Evolutionary conservation across 2,329 filamentous ascomycete species (phyloP), one percentile per base, ranked within the genome.

Genomic region (Xylaria sp.): DNA sequence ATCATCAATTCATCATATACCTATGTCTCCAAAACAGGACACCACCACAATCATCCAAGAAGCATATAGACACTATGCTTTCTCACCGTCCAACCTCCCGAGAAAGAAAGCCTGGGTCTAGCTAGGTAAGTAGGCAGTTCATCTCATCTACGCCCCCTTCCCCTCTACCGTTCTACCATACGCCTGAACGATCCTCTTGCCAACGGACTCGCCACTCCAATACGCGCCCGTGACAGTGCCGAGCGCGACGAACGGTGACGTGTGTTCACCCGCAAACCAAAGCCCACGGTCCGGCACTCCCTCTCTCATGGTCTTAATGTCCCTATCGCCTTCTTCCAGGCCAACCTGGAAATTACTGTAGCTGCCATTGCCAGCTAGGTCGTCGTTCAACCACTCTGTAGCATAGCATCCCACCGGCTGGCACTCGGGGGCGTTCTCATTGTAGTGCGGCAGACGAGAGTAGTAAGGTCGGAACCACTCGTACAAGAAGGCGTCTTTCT

Each of bases 221-320:
- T 93, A 98, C 12, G 95, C 95, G 0, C 95, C 95, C 0, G 93
- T 97, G 13, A 91, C 92, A 4, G 94, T 98, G 0, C 94, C 95
- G 69, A 98, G 80, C 12, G 92, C 94, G 32, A 97, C 90, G 82
- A 97, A 97, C 4, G 94, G 94, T 63, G 93, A 91, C 25, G 93
- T 97, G 81, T 97, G 94, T 81, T 97, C 94, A 0, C 94, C 94
- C 0, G 94, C 94, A 72, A 97, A 84, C 94, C 94, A 97, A 9
- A 97, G 77, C 0, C 92, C 90, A 25, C 88, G 82, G 13, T 88
- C 88, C 0, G 90, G 90, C 72, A 92, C 73, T 0, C 91, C 90
- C 48, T 86, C 81, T 2, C 89, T 82, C 80, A 93, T 87, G 2
- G 78, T 80, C 58, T 91, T 86, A 57, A 97, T 88, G 77, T 97